A percentile compares a stretch with the other conserved stretches of the same genome.
Evolutionary conservation across 345 rosid genomes (phyloP).

Genomic region (Zanthoxylum bungeanum): DNA sequence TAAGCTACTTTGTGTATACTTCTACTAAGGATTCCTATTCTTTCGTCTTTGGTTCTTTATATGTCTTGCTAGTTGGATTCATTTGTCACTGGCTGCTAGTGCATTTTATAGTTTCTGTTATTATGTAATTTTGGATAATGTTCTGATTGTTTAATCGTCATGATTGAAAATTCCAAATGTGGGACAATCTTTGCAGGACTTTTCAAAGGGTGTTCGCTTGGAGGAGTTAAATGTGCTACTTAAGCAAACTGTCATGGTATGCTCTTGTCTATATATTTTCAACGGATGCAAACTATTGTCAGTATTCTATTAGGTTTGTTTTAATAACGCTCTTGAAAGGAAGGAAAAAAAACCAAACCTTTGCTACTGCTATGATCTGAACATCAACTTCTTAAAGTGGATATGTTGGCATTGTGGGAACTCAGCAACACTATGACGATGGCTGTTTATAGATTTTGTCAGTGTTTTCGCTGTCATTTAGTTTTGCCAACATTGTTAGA

Average conservation of each 20-base stretch:
- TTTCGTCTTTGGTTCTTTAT: neutral
- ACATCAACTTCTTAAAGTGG: neutral
- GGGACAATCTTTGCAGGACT: conserved; percentile 55
- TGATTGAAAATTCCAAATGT: conserved; percentile 14
- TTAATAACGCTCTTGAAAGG: neutral
- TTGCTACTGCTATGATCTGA: neutral
- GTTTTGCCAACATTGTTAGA: neutral
- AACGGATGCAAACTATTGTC: neutral
- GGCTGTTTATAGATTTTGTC: neutral
- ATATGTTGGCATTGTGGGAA: neutral
- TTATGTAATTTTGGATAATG: neutral
- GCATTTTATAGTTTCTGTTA: conserved; percentile 4
- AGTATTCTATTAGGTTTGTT: conserved; percentile 3
- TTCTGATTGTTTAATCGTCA: conserved; percentile 5
- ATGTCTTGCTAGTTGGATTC: conserved; percentile 8
- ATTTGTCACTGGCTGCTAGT: conserved; percentile 14
- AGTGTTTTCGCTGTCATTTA: neutral
- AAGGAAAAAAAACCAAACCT: neutral
- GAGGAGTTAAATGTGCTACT: conserved; percentile 85
- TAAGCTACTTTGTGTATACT: neutral
- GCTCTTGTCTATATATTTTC: conserved; percentile 23
- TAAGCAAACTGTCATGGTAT: conserved; percentile 87
- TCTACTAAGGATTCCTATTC: neutral
- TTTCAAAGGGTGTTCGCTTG: conserved; percentile 86
- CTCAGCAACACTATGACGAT: neutral